Evolutionary conservation across 345 rosid genomes (phyloP), one percentile per base, ranked within the genome.

Genomic region (Theobroma cacao): DNA sequence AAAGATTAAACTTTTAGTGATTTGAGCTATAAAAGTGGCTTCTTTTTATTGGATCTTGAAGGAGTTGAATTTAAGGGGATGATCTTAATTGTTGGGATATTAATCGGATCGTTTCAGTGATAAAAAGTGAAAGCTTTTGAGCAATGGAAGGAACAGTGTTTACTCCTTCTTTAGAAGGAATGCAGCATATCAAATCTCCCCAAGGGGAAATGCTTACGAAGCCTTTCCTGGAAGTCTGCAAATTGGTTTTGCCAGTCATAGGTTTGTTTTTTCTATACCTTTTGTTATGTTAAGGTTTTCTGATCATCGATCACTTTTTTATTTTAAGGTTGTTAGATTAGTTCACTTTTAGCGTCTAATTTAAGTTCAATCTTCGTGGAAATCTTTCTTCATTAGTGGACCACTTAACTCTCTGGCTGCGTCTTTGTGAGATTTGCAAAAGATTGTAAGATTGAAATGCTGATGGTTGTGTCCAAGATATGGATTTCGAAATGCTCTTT

Each of bases 151-250:
- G 94, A 84, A 88, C 94, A 6, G 85, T 88, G 78, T 95, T 95
- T 77, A 84, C 94, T 62, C 96, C 96, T 48, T 92, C 95, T 4
- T 70, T 95, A 82, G 94, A 93, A 85, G 94, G 92, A 79, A 95
- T 95, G 96, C 90, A 93, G 86, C 89, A 89, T 41, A 91, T 92
- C 79, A 93, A 87, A 79, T 69, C 96, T 52, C 91, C 85, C 30
- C 81, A 87, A 14, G 93, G 94, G 58, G 92, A 92, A 79, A 93
- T 95, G 89, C 90, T 91, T 20, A 31, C 61, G 2, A 71, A 50
- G 43, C 75, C 75, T 33, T 71, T 71, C 26, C 38, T 71, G 28
- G 61, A 71, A 2, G 75, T 71, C 75, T 71, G 75, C 75, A 71
- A 50, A 15, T 50, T 71, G 75, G 50, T 71, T 71, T 50, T 71